Evolutionary conservation across 495 filamentous ascomycete species (phyloP), one percentile per base, ranked within the genome.

Genomic region (Eremomyces bilateralis): DNA sequence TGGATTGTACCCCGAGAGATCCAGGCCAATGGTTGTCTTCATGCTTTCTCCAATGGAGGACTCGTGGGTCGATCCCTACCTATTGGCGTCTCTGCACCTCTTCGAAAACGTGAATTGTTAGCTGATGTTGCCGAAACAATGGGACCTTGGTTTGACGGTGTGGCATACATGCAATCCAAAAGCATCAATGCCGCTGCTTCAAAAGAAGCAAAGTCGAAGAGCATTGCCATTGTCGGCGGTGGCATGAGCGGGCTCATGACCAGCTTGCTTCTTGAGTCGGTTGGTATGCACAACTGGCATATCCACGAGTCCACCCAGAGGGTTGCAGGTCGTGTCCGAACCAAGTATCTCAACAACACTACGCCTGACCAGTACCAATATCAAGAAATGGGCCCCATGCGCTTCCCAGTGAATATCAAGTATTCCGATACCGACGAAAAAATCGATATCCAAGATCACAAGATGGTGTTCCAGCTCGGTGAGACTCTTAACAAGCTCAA

Each of bases 321-420:
- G 15, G 47, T 70, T 31, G 65, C 64, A 1, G 64, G 74, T 2
- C 60, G 71, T 2, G 65, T 78, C 16, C 65, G 66, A 36, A 76
- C 71, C 3, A 61, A 61, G 28, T 76, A 76, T 36, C 59, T 77
- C 0, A 62, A 58, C 18, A 60, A 65, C 18, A 60, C 62, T 0
- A 58, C 59, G 0, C 69, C 71, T 0, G 65, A 69, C 17, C 58
- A 80, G 12, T 77, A 77, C 38, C 68, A 72, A 29, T 80, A 79
- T 37, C 72, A 78, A 42, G 74, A 80, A 45, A 78, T 80, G 74
- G 74, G 74, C 0, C 71, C 73, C 0, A 77, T 78, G 74, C 59
- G 73, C 3, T 78, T 72, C 21, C 57, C 62, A 4, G 54, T 64
- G 2, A 49, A 45, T 20, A 57, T 61, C 37, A 69, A 56, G 0